Conservation (phyloP, 306 rosid genomes). For the Canavalia gladiata region DNA sequence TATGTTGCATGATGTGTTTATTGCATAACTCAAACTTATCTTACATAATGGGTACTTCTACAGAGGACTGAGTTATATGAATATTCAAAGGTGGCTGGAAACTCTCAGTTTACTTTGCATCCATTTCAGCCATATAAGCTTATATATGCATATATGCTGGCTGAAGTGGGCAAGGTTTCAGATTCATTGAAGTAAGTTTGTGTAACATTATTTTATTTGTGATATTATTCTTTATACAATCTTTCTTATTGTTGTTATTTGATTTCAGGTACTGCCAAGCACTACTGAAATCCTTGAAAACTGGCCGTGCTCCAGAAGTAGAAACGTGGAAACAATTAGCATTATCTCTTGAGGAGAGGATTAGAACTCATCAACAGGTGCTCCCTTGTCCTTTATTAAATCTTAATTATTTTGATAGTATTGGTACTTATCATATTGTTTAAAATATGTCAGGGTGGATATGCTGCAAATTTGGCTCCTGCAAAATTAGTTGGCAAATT, state of each 20-base stretch:
- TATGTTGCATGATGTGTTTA: conserved; percentile 11
- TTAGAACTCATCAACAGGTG: conserved; percentile 90
- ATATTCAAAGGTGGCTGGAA: conserved; percentile 91
- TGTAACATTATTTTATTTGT: conserved; percentile 38
- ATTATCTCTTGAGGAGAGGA: conserved; percentile 90
- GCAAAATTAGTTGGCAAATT: conserved; percentile 83
- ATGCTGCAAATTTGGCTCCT: conserved; percentile 79
- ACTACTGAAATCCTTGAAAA: conserved; percentile 78
- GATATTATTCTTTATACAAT: conserved; percentile 20
- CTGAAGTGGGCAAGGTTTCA: conserved; percentile 91
- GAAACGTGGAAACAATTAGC: conserved; percentile 88
- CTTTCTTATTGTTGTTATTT: conserved; percentile 38
- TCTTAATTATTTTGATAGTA: conserved; percentile 26
- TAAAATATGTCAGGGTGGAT: conserved; percentile 77
- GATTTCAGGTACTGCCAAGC: conserved; percentile 86
- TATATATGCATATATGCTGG: conserved; percentile 90
- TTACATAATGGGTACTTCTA: conserved; percentile 51
- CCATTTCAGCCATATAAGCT: conserved; percentile 96
- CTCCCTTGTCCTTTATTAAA: conserved; percentile 23
- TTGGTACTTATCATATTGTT: conserved; percentile 34
- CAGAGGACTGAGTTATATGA: conserved; percentile 96
- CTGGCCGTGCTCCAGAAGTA: conserved; percentile 87
- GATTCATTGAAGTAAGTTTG: conserved; percentile 91
- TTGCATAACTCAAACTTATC: conserved; percentile 26
- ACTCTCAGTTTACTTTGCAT: conserved; percentile 88